These are phyloP conservation scores for Elongisporangium senticosum DNA, from an alignment of 352 stramenopile species.

Conservation along the genomic window DNA sequence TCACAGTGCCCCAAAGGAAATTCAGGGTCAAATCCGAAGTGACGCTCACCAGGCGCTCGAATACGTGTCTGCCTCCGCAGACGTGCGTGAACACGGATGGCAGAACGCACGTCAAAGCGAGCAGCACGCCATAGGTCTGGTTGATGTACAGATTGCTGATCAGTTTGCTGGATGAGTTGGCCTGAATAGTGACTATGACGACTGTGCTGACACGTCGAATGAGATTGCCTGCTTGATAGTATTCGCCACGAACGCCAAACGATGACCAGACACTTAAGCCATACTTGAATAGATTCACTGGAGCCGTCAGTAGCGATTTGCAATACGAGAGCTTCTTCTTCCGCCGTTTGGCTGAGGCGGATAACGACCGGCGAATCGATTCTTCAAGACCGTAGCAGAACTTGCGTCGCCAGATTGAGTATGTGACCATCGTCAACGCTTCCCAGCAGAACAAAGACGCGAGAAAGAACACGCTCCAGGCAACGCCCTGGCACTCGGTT, in stretches of 20 bases:
- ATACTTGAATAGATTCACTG: not conserved
- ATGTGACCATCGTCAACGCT: not conserved
- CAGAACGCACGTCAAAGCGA: not conserved
- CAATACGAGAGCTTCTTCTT: not conserved
- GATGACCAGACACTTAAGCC: not conserved
- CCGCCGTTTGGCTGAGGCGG: not conserved
- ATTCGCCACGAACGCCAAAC: not conserved
- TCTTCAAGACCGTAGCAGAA: not conserved
- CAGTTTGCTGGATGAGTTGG: not conserved
- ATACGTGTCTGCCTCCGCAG: not conserved
- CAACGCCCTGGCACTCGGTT: not conserved
- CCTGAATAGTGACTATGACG: not conserved
- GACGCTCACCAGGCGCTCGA: not conserved
- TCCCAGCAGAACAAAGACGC: not conserved
- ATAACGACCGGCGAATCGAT: not conserved
- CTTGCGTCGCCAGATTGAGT: not conserved
- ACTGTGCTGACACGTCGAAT: not conserved
- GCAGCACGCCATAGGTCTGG: not conserved
- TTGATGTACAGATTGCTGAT: not conserved
- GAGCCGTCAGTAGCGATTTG: not conserved
- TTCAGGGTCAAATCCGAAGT: not conserved
- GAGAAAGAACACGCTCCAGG: not conserved
- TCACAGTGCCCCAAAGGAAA: not conserved
- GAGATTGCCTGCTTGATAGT: not conserved
- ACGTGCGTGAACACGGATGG: not conserved